Conservation (phyloP, 2,329 filamentous ascomycete genomes). For the Penicillium sp. region DNA sequence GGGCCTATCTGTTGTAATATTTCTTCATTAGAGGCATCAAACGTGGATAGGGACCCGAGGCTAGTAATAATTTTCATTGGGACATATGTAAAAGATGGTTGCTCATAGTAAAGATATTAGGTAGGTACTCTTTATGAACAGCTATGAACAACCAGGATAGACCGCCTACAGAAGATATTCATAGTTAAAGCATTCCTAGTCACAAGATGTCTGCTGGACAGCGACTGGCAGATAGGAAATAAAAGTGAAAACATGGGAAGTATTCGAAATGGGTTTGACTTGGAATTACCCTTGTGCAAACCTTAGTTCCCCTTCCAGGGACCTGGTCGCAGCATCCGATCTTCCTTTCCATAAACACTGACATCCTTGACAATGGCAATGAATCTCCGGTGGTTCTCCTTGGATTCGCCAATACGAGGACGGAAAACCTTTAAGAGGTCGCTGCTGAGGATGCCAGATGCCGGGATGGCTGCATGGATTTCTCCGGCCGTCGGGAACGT, state of each 20-base stretch:
- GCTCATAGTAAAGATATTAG: background rate
- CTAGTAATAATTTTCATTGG: background rate
- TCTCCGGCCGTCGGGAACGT: conserved; percentile 49
- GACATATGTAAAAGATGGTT: background rate
- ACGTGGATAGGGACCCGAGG: background rate
- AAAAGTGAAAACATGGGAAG: background rate
- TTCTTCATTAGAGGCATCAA: background rate
- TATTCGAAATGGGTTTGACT: background rate
- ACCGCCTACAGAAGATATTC: background rate
- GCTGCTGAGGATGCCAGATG: conserved; percentile 45
- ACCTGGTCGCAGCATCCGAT: conserved; percentile 43
- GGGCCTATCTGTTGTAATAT: background rate
- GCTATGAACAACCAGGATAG: background rate
- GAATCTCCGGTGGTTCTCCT: conserved; percentile 44
- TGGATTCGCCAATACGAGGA: conserved; percentile 43
- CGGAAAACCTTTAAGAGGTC: conserved; percentile 48
- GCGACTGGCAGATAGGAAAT: background rate
- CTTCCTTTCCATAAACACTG: conserved; percentile 45
- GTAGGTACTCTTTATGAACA: background rate
- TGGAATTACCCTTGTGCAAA: background rate
- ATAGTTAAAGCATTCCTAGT: background rate
- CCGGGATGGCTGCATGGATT: conserved; percentile 49
- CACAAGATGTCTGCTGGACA: background rate
- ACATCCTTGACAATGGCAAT: conserved; percentile 48
- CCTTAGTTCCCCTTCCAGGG: conserved; percentile 31